These are phyloP conservation scores for Oehlia diaphana DNA, from an alignment of 192 early-diverging fungal species.

Conservation along the genomic window DNA sequence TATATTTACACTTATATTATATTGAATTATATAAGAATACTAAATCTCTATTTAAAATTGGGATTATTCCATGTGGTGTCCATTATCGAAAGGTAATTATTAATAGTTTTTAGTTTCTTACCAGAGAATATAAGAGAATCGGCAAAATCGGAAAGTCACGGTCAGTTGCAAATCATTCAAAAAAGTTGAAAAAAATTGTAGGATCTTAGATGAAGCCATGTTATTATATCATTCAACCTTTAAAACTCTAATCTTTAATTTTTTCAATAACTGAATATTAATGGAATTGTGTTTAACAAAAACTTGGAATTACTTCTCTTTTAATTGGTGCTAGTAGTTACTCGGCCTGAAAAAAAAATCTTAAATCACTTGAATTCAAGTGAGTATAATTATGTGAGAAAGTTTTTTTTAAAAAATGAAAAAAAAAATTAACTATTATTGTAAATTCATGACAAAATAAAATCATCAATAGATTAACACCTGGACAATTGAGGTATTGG, in stretches of 20 bases:
- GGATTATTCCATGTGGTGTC: neutral
- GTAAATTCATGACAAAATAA: too few species aligned
- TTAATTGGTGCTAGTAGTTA: neutral
- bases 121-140: neutral
- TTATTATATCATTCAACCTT: too few species aligned
- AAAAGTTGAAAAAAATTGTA: slow-evolving; percentile 36
- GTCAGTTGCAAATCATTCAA: slow-evolving; percentile 4
- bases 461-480: neutral
- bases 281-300: too few species aligned
- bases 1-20: too few species aligned
- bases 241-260: too few species aligned
- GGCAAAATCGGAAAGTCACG: slow-evolving; percentile 9
- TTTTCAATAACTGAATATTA: too few species aligned
- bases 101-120: too few species aligned
- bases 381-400: neutral
- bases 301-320: slow-evolving; percentile 13
- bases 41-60: too few species aligned
- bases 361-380: too few species aligned
- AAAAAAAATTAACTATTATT: neutral
- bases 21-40: too few species aligned
- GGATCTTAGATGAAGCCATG: slow-evolving; percentile 16
- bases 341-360: neutral
- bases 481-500: too few species aligned
- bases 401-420: neutral
- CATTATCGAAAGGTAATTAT: neutral